Conservation (phyloP, 148 eudicot species). For the Fagopyrum homotropicum region DNA sequence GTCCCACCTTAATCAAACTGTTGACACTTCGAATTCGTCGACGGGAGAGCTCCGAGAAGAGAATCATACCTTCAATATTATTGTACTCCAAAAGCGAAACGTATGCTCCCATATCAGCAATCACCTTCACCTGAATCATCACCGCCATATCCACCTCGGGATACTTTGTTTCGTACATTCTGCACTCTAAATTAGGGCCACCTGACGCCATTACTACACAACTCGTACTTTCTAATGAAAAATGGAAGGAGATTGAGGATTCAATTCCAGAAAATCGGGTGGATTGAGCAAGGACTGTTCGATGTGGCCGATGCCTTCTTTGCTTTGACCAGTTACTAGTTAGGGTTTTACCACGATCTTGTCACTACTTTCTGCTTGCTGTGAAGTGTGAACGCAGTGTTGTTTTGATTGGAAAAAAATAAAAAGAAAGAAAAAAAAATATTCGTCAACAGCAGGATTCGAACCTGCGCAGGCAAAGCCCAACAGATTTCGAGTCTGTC, state of each 20-base stretch:
- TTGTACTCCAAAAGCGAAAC: constrained; percentile 86
- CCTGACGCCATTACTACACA: constrained; percentile 20
- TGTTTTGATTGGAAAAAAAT: neutral
- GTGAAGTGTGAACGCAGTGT: neutral
- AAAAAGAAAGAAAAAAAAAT: neutral
- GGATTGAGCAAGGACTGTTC: neutral
- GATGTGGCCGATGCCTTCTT: neutral
- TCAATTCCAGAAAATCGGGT: neutral
- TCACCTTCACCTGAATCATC: constrained; percentile 91
- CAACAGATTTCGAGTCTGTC: constrained; percentile 94
- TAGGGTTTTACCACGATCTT: neutral
- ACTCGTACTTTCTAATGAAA: neutral
- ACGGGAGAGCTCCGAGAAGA: constrained; percentile 86
- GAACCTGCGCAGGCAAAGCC: constrained; percentile 99
- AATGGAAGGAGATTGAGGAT: neutral
- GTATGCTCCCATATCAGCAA: constrained; percentile 91
- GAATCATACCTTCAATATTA: constrained; percentile 97
- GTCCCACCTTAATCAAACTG: constrained; percentile 86
- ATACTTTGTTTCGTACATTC: constrained; percentile 84
- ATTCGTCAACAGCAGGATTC: constrained; percentile 90
- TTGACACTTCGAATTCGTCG: constrained; percentile 86
- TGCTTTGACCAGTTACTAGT: neutral
- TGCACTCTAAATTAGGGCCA: constrained; percentile 62
- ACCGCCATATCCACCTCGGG: constrained; percentile 95
- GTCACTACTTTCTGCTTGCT: neutral